Conservation (phyloP, 768 basidiomycete genomes). For the Lactifluus hygrophoroides region DNA sequence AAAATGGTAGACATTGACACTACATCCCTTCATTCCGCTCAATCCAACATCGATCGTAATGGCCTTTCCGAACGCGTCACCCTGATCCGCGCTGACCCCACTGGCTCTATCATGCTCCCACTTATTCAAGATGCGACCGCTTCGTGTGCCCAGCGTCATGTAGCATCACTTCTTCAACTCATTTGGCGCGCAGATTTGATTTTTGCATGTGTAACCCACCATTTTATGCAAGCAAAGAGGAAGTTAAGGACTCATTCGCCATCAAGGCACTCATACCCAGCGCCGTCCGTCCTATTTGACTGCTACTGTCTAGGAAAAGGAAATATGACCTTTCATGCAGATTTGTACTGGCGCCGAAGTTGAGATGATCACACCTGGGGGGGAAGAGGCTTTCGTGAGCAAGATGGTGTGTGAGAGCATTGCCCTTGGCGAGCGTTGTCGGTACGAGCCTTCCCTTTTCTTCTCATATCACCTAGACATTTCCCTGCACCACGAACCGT, state of each 20-base stretch:
- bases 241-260: slow-evolving; percentile 51
- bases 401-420: slow-evolving; percentile 73
- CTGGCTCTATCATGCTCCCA: slow-evolving; percentile 41
- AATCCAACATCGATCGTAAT: slow-evolving; percentile 51
- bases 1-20: slow-evolving; percentile 61
- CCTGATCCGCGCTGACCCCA: slow-evolving; percentile 32
- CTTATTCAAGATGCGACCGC: slow-evolving; percentile 20
- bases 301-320: not conserved
- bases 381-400: slow-evolving; percentile 71
- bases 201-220: slow-evolving; percentile 97
- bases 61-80: slow-evolving; percentile 41
- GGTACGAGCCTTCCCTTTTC: slow-evolving; percentile 33
- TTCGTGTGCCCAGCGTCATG: not conserved
- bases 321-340: slow-evolving; percentile 29
- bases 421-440: slow-evolving; percentile 40
- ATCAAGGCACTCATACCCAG: slow-evolving; percentile 52
- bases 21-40: slow-evolving; percentile 48
- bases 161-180: not conserved
- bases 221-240: slow-evolving; percentile 74
- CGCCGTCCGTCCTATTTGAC: slow-evolving; percentile 42
- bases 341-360: slow-evolving; percentile 78
- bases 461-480: not conserved
- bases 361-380: slow-evolving; percentile 87
- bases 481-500: not conserved
- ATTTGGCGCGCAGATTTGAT: slow-evolving; percentile 38